Evolutionary conservation across 176 grass and related monocot species (phyloP).

Genomic region (Zoysia pacifica): DNA sequence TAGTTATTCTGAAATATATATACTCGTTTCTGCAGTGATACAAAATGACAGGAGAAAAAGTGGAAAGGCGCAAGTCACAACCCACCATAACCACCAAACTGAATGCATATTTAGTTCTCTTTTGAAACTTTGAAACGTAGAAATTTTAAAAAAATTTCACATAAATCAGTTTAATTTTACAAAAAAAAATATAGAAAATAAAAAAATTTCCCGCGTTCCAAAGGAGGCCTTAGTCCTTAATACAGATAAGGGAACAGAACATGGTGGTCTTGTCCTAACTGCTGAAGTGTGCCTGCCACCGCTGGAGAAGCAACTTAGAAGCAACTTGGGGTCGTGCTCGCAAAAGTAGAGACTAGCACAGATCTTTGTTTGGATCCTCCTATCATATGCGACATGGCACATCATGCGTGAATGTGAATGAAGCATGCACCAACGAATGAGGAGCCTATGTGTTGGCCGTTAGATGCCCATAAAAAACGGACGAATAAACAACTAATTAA

Average conservation of each 20-base stretch:
- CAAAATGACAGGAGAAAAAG: no score
- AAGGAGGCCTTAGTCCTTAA: no score
- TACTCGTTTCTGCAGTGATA: no score
- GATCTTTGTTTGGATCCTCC: neutral
- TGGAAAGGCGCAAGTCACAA: no score
- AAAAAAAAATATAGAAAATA: no score
- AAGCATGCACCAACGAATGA: constrained; percentile 17
- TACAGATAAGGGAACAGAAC: neutral
- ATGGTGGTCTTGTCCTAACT: neutral
- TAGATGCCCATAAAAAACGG: constrained; percentile 25
- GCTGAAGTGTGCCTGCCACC: constrained; percentile 16
- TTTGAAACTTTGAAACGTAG: no score
- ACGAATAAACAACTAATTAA: constrained; percentile 4
- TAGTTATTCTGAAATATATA: no score
- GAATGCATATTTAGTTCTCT: no score
- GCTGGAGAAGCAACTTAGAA: constrained; percentile 34
- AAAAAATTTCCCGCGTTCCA: no score
- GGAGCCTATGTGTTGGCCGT: constrained; percentile 31
- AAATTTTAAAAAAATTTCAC: no score
- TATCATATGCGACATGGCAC: constrained; percentile 17
- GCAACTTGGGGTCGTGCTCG: constrained; percentile 14
- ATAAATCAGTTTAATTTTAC: no score
- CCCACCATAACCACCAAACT: no score
- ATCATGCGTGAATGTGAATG: neutral
- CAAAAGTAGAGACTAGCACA: constrained; percentile 32